A percentile compares a stretch with the other conserved stretches of the same genome.
phyloP scores from a whole-genome alignment of 176 grass and related monocot genomes.

The Oryza nivara region DNA sequence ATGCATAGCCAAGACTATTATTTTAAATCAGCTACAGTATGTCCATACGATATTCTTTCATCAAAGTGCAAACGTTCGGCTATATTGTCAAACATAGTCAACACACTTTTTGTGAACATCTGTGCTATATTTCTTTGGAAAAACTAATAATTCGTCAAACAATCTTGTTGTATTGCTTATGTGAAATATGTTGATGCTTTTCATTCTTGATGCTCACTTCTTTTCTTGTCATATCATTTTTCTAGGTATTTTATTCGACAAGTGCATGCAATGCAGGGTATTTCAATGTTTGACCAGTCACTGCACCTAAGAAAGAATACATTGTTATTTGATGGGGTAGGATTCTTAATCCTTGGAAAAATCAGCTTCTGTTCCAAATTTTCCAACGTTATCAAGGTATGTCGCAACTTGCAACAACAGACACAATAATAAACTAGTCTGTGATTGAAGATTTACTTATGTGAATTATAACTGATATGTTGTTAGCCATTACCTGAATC shows the following conservation, averaged over 20 bases:
- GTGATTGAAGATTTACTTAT: background rate
- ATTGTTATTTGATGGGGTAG: slow-evolving; percentile 70
- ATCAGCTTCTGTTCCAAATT: slow-evolving; percentile 75
- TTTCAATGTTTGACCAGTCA: slow-evolving; percentile 44
- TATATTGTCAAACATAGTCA: slow-evolving; percentile 19
- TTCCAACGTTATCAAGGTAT: slow-evolving; percentile 82
- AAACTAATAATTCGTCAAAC: slow-evolving; percentile 11
- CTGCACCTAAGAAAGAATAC: slow-evolving; percentile 45
- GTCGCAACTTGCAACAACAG: slow-evolving; percentile 18
- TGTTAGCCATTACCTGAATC: background rate
- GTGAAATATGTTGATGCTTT: background rate
- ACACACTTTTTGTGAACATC: slow-evolving; percentile 6
- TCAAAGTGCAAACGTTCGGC: background rate
- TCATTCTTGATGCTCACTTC: slow-evolving; percentile 35
- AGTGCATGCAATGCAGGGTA: slow-evolving; percentile 41
- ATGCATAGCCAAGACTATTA: slow-evolving; percentile 4
- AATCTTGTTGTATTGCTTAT: background rate
- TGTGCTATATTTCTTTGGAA: slow-evolving; percentile 21
- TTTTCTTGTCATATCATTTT: slow-evolving; percentile 42
- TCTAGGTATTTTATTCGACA: slow-evolving; percentile 73
- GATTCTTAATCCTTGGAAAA: slow-evolving; percentile 85
- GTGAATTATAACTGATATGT: slow-evolving; percentile 25
- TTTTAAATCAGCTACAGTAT: slow-evolving; percentile 29
- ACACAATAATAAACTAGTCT: slow-evolving; percentile 8
- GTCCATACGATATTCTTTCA: slow-evolving; percentile 9